Base-by-base conservation (phyloP, 345 rosid genomes). In the Salix koriyanagi region DNA sequence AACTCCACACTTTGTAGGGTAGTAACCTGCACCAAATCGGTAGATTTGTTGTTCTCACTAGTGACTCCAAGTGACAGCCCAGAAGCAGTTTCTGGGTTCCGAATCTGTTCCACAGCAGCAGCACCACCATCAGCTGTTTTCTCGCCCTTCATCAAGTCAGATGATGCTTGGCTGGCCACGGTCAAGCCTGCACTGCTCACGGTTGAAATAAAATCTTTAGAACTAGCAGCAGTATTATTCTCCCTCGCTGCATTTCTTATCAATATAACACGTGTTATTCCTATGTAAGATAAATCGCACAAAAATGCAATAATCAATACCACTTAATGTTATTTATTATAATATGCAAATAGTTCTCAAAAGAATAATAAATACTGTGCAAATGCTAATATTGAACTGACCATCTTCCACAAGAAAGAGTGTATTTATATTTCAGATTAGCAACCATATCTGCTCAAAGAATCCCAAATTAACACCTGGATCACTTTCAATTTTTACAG, bases 111-210 rank as follows among this genome's bases (percentile, higher is more conserved):
- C 58, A 32, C 89, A 28, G 61, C 83, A 80, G 61, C 83, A 80
- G 34, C 83, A 66, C 61, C 70, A 72, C 50, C 82, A 75, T 72
- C 77, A 52, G 77, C 83, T 76, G 73, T 81, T 81, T 85, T 76
- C 68, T 58, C 56, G 26, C 69, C 73, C 76, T 82, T 84, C 66
- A 61, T 74, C 82, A 84, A 76, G 64, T 39, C 88, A 67, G 84
- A 78, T 65, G 90, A 85, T 78, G 85, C 84, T 79, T 82, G 87
- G 69, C 76, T 84, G 48, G 80, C 86, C 61, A 78, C 68, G 28
- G 80, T 80, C 68, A 83, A 67, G 69, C 83, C 85, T 46, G 81
- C 81, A 86, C 96, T 91, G 90, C 21, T 73, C 60, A 72, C 18
- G 62, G 64, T 71, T 41, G 36, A 76, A 71, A 71, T 36, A 80